Percentiles rank a stretch among this genome's conserved stretches.
Conservation (phyloP, 495 filamentous ascomycete species). For the Hypoxylon cercidicola region DNA sequence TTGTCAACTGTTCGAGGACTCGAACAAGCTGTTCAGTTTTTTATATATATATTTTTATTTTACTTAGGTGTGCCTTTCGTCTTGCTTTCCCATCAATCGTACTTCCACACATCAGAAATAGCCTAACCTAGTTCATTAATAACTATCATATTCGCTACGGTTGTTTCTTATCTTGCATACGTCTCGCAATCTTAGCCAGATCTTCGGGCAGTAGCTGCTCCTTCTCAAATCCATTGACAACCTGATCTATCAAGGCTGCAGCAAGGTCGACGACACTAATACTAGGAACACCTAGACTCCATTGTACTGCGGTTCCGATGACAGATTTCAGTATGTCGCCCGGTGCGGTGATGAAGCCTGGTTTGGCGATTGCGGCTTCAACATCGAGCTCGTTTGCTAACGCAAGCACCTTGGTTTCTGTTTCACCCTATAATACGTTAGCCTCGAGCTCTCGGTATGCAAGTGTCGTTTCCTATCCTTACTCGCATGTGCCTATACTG, state of each 20-base stretch:
- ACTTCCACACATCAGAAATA: too few relatives aligned
- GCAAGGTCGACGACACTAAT: constrained; percentile 54
- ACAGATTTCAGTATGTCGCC: constrained; percentile 26
- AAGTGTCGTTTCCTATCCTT: not conserved
- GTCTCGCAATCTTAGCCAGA: constrained; percentile 51
- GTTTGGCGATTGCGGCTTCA: constrained; percentile 52
- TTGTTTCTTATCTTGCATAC: not conserved
- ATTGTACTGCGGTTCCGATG: constrained; percentile 20
- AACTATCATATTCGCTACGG: too few relatives aligned
- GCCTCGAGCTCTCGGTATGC: not conserved
- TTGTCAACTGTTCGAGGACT: too few relatives aligned
- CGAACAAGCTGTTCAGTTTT: too few relatives aligned
- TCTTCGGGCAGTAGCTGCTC: constrained; percentile 57
- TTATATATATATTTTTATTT: too few relatives aligned
- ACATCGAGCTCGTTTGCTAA: constrained; percentile 51
- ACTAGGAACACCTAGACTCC: constrained; percentile 42
- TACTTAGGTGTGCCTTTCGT: too few relatives aligned
- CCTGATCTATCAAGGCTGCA: constrained; percentile 55
- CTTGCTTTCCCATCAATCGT: too few relatives aligned
- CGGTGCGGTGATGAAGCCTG: constrained; percentile 51
- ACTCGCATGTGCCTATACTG: constrained; percentile 58
- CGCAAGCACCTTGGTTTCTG: constrained; percentile 53
- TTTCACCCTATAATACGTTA: constrained; percentile 49
- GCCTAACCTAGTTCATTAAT: too few relatives aligned
- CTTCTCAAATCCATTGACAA: constrained; percentile 57